Evolutionary conservation across 2,329 filamentous ascomycete species (phyloP).

Genomic region (Diaporthe ilicicola): DNA sequence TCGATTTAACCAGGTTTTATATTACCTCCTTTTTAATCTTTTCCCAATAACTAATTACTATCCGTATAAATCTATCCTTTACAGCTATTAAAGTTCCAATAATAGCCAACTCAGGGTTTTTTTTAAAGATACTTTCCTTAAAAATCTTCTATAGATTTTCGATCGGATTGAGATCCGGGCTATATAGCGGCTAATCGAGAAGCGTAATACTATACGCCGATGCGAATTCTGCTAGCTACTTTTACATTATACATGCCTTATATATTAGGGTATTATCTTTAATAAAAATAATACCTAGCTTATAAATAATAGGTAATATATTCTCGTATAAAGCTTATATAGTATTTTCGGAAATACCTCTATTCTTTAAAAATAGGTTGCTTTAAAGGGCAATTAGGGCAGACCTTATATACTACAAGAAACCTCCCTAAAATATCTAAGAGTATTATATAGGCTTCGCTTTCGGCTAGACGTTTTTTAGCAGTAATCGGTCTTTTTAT

Average conservation of each 20-base stretch:
- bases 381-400: not conserved
- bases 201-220: not conserved
- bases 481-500: not conserved
- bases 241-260: not conserved
- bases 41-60: not conserved
- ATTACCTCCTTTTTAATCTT: too few species aligned
- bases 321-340: not conserved
- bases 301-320: not conserved
- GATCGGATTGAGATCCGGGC: not conserved
- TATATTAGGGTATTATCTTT: not conserved
- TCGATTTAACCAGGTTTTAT: not conserved
- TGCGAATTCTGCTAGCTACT: not conserved
- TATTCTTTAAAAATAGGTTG: too few species aligned
- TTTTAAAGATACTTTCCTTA: not conserved
- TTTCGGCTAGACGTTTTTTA: not conserved
- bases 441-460: not conserved
- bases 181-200: not conserved
- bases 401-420: not conserved
- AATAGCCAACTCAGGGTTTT: not conserved
- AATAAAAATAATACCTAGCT: not conserved
- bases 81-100: not conserved
- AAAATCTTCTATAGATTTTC: not conserved
- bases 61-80: not conserved
- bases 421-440: not conserved
- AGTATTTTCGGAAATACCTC: not conserved